Percentiles rank a stretch among this genome's conserved stretches.
These are phyloP conservation scores for Venturia asperata DNA, from an alignment of 2,329 filamentous ascomycete genomes.

Conservation along the genomic window DNA sequence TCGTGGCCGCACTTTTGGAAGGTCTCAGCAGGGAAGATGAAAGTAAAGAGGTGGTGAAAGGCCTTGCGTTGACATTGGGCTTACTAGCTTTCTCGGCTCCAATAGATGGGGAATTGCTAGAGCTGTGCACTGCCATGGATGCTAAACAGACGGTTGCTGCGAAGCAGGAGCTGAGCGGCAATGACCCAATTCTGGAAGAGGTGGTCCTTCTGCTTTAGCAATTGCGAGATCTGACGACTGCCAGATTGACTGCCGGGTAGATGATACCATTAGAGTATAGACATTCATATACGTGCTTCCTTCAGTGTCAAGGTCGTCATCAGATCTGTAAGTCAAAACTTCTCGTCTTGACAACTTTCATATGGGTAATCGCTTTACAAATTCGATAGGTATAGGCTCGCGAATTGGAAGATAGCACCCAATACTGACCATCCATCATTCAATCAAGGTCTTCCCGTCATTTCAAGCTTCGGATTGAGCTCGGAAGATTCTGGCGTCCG, in stretches of 20 bases:
- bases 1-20: constrained; percentile 74
- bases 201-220: constrained; percentile 9
- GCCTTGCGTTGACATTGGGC: constrained; percentile 68
- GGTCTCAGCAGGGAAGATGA: constrained; percentile 44
- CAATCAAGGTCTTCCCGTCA: not conserved
- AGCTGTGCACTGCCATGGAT: constrained; percentile 72
- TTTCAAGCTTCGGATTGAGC: not conserved
- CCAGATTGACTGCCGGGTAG: not conserved
- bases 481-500: not conserved
- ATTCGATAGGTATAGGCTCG: not conserved
- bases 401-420: not conserved
- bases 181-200: constrained; percentile 16
- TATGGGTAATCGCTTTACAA: not conserved
- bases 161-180: constrained; percentile 32
- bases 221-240: not conserved
- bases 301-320: not conserved
- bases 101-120: constrained; percentile 65
- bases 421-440: not conserved
- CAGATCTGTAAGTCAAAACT: not conserved
- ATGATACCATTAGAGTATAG: not conserved
- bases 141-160: constrained; percentile 56
- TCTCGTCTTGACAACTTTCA: not conserved
- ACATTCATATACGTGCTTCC: not conserved
- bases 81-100: constrained; percentile 66
- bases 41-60: constrained; percentile 63